These are phyloP conservation scores for Solanum hybrid DNA, from an alignment of 305 asterid species.

Conservation along the genomic window DNA sequence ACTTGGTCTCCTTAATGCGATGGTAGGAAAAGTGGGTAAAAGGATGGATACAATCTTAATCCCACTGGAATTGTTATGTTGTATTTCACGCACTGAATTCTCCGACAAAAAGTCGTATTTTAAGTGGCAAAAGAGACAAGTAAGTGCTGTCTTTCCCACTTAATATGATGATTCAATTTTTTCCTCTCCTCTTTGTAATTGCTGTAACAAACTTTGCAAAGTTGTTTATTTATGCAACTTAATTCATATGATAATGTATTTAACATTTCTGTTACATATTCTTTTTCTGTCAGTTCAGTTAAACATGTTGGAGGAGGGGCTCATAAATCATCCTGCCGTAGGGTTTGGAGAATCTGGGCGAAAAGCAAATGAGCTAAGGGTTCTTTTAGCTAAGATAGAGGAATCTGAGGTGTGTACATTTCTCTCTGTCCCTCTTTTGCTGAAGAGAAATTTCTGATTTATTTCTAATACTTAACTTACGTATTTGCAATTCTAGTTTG, in stretches of 20 bases:
- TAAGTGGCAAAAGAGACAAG: constrained; percentile 99
- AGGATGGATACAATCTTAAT: constrained; percentile 92
- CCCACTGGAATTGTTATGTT: constrained; percentile 83
- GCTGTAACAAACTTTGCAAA: neutral
- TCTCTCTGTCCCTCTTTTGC: neutral
- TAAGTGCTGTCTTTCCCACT: constrained; percentile 33
- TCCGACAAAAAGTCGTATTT: constrained; percentile 92
- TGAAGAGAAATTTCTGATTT: neutral
- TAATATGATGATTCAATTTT: neutral
- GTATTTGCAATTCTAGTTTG: neutral
- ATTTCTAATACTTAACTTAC: neutral
- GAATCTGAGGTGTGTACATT: constrained; percentile 78
- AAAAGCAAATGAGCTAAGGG: constrained; percentile 74
- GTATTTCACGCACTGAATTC: constrained; percentile 90
- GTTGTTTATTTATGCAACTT: neutral
- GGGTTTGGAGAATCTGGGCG: constrained; percentile 98
- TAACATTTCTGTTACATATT: constrained; percentile 18
- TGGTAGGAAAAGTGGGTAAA: constrained; percentile 95
- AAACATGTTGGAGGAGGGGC: constrained; percentile 98
- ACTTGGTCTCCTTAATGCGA: constrained; percentile 84
- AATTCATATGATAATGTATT: neutral
- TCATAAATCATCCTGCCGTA: constrained; percentile 78
- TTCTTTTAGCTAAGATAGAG: constrained; percentile 88
- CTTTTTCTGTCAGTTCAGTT: constrained; percentile 88
- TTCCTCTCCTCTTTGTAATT: constrained; percentile 3